Conservation (phyloP, 2,329 filamentous ascomycete species). For the Hypoxylon sp. region DNA sequence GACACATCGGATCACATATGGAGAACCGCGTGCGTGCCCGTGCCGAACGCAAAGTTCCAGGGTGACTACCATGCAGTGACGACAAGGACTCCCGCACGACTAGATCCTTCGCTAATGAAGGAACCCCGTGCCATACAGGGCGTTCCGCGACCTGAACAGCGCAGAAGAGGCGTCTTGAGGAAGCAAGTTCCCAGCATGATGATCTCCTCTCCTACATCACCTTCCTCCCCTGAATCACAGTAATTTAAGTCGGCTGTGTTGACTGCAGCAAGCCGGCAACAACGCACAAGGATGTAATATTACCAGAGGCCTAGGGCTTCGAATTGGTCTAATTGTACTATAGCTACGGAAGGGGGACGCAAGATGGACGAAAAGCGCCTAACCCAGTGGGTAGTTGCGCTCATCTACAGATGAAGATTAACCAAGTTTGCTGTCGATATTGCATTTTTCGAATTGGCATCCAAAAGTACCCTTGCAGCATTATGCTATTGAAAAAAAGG, state of each 20-base stretch:
- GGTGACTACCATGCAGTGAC: slow-evolving; percentile 74
- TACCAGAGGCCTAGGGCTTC: slow-evolving; percentile 21
- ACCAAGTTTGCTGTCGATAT: slow-evolving; percentile 20
- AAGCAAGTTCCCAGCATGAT: slow-evolving; percentile 68
- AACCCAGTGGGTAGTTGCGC: slow-evolving; percentile 13
- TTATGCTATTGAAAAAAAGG: slow-evolving; percentile 11
- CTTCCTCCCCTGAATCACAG: slow-evolving; percentile 44
- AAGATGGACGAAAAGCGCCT: slow-evolving; percentile 13
- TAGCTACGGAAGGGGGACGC: slow-evolving; percentile 32
- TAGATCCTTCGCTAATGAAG: slow-evolving; percentile 90
- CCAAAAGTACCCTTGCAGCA: slow-evolving; percentile 20
- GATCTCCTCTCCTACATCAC: slow-evolving; percentile 50
- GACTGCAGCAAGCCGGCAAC: slow-evolving; percentile 19
- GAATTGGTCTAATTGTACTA: slow-evolving; percentile 39
- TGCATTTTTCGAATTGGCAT: slow-evolving; percentile 22
- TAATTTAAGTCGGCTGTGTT: slow-evolving; percentile 21
- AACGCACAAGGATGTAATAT: slow-evolving; percentile 42
- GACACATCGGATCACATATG: slow-evolving; percentile 85
- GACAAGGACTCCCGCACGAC: slow-evolving; percentile 80
- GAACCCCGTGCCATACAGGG: slow-evolving; percentile 92
- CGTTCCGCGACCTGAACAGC: slow-evolving; percentile 75
- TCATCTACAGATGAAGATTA: slow-evolving; percentile 14
- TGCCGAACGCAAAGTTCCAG: slow-evolving; percentile 72
- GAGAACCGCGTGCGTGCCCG: slow-evolving; percentile 75
- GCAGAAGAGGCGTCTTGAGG: slow-evolving; percentile 65